These are phyloP conservation scores for Euphorbia tirucalli DNA, from an alignment of 345 rosid species.

Conservation along the genomic window DNA sequence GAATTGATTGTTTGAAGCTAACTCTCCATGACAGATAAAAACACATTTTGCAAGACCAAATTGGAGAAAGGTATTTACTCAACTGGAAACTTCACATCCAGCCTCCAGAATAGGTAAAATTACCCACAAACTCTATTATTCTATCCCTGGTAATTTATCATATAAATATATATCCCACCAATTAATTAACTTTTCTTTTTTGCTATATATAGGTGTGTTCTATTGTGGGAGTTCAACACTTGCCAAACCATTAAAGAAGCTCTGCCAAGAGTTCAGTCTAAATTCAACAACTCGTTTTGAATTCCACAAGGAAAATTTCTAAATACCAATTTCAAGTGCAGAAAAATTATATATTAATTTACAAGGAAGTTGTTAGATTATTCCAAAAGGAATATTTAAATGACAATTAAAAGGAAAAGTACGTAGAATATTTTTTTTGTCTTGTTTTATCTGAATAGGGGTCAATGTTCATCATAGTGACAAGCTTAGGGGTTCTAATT, in stretches of 20 bases:
- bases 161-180: no score
- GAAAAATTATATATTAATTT: background rate
- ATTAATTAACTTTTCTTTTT: no score
- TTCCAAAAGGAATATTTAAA: no score
- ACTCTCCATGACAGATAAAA: slow-evolving; percentile 53
- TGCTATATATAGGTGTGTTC: slow-evolving; percentile 64
- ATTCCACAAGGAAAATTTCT: slow-evolving; percentile 93
- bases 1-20: background rate
- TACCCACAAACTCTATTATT: no score
- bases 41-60: slow-evolving; percentile 97
- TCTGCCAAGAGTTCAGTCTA: slow-evolving; percentile 77
- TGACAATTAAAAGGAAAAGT: no score
- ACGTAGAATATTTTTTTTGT: no score
- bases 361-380: no score
- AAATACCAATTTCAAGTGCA: background rate
- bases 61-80: slow-evolving; percentile 82
- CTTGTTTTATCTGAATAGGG: no score
- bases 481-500: no score
- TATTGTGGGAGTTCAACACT: slow-evolving; percentile 92
- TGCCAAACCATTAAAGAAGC: slow-evolving; percentile 54
- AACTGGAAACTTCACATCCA: slow-evolving; percentile 57
- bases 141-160: no score
- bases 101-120: slow-evolving; percentile 62
- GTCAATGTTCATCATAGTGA: no score
- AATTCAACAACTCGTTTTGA: slow-evolving; percentile 76